A percentile compares a stretch with the other conserved stretches of the same genome.
phyloP scores from a whole-genome alignment of 768 basidiomycete species.

The Galerina marginata region DNA sequence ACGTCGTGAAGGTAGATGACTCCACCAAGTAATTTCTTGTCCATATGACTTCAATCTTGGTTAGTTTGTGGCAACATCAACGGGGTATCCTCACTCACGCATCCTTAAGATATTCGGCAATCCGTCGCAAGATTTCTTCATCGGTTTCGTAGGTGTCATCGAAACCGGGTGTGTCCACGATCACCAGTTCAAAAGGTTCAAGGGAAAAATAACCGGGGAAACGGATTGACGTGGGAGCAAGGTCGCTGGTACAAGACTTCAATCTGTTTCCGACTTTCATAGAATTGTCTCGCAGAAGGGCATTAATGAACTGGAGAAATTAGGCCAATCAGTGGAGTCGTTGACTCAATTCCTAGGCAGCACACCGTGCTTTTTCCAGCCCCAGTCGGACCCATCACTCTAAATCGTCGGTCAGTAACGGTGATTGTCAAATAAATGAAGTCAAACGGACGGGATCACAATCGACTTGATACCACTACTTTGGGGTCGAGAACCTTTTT shows the following conservation, averaged over 20 bases:
- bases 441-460: no score
- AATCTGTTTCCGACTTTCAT: slow-evolving; percentile 24
- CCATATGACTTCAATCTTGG: no score
- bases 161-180: slow-evolving; percentile 33
- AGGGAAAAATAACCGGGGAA: background rate
- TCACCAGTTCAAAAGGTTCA: slow-evolving; percentile 13
- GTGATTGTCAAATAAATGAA: no score
- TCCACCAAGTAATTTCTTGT: slow-evolving; percentile 26
- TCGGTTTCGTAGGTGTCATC: slow-evolving; percentile 29
- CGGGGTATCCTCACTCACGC: slow-evolving; percentile 19
- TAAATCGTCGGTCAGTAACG: slow-evolving; percentile 2
- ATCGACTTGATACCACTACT: no score
- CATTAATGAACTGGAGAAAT: slow-evolving; percentile 27
- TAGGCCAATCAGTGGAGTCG: background rate
- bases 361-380: slow-evolving; percentile 34
- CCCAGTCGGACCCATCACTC: slow-evolving; percentile 33
- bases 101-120: slow-evolving; percentile 28
- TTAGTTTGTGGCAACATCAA: background rate
- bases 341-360: background rate
- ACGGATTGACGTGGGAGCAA: slow-evolving; percentile 14
- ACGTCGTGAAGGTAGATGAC: slow-evolving; percentile 54
- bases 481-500: no score
- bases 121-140: slow-evolving; percentile 25
- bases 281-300: slow-evolving; percentile 8
- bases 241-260: slow-evolving; percentile 22